Conservation (phyloP, 208 protist genomes). For the Trypanosoma scelopori region DNA sequence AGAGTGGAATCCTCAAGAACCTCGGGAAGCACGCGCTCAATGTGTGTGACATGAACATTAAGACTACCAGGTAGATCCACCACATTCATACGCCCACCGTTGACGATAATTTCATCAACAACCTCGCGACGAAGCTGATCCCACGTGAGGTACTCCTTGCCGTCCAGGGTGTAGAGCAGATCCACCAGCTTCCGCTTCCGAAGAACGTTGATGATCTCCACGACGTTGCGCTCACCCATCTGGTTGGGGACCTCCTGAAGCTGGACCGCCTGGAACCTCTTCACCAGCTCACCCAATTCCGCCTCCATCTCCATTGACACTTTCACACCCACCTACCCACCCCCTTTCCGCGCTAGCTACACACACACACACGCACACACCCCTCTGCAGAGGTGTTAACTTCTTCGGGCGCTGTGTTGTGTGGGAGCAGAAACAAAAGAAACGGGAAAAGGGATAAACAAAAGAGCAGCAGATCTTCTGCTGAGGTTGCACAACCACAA, state of each 20-base stretch:
- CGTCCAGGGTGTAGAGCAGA: conserved; percentile 75
- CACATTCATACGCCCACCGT: conserved; percentile 72
- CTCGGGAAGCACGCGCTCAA: conserved; percentile 67
- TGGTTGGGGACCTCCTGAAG: conserved; percentile 56
- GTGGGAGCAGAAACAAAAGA: too few relatives aligned
- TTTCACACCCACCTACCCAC: too few relatives aligned
- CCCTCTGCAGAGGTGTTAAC: too few relatives aligned
- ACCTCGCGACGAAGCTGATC: conserved; percentile 76
- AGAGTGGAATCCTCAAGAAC: conserved; percentile 55
- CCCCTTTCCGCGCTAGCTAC: conserved; percentile 8
- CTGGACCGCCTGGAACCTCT: conserved; percentile 71
- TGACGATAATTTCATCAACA: conserved; percentile 71
- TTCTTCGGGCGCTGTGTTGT: too few relatives aligned
- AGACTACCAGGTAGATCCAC: conserved; percentile 67
- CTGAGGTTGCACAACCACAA: too few relatives aligned
- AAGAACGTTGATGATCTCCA: conserved; percentile 77
- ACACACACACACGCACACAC: neutral
- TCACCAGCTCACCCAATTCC: conserved; percentile 61
- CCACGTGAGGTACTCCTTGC: conserved; percentile 85
- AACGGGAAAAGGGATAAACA: conserved; percentile 11
- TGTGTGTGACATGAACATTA: conserved; percentile 63
- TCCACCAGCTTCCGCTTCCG: conserved; percentile 70
- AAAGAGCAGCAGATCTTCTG: conserved; percentile 1
- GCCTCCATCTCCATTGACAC: conserved; percentile 38
- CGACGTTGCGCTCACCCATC: conserved; percentile 79